These are phyloP conservation scores for Globisporangium irregulare DNA, from an alignment of 352 stramenopile genomes.

Conservation along the genomic window DNA sequence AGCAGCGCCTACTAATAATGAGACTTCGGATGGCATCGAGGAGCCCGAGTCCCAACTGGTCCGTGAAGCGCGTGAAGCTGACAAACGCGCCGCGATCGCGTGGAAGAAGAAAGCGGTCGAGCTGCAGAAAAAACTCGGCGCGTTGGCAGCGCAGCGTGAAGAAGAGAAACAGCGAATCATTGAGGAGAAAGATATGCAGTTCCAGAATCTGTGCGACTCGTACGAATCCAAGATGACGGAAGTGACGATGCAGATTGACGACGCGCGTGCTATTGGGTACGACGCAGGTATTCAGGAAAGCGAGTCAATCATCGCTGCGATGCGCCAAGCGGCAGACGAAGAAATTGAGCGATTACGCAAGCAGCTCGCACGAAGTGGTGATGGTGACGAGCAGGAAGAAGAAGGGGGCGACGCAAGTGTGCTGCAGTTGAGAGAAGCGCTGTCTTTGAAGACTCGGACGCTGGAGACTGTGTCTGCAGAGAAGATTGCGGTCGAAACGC, in stretches of 20 bases:
- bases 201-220: slow-evolving; percentile 60
- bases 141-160: slow-evolving; percentile 35
- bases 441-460: slow-evolving; percentile 14
- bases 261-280: slow-evolving; percentile 60
- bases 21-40: slow-evolving; percentile 23
- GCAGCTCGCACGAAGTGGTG: slow-evolving; percentile 12
- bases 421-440: slow-evolving; percentile 17
- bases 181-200: slow-evolving; percentile 51
- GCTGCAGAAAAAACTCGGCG: slow-evolving; percentile 53
- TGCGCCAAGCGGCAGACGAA: slow-evolving; percentile 46
- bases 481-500: slow-evolving; percentile 9
- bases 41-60: slow-evolving; percentile 39
- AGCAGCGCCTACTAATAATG: slow-evolving; percentile 27
- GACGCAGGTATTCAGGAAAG: slow-evolving; percentile 77
- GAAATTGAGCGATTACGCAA: slow-evolving; percentile 24
- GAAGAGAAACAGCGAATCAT: slow-evolving; percentile 46
- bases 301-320: slow-evolving; percentile 61
- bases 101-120: slow-evolving; percentile 73
- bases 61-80: slow-evolving; percentile 32
- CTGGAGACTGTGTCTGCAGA: slow-evolving; percentile 8
- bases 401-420: not conserved
- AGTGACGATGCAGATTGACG: slow-evolving; percentile 73
- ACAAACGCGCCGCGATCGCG: slow-evolving; percentile 41
- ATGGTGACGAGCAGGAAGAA: not conserved
- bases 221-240: slow-evolving; percentile 76